Conservation (phyloP, 306 rosid genomes). For the Corylus avellana region DNA sequence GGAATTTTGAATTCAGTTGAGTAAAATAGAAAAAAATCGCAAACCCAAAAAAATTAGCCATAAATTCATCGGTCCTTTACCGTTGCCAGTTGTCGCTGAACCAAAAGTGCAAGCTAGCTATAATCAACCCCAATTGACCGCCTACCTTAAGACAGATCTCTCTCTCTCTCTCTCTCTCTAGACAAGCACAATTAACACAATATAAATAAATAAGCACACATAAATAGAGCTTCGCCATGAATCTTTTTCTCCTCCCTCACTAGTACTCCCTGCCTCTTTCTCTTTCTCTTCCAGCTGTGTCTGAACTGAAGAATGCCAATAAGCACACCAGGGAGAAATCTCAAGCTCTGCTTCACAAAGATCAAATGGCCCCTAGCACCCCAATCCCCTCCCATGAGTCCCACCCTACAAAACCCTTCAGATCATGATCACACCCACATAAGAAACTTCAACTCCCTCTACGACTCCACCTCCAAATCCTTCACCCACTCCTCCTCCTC, state of each 20-base stretch:
- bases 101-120: background rate
- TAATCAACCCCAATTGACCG: background rate
- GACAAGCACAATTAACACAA: background rate
- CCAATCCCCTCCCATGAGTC: constrained; percentile 32
- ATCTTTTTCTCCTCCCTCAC: background rate
- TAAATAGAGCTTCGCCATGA: background rate
- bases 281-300: background rate
- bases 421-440: constrained; percentile 33
- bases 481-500: constrained; percentile 17
- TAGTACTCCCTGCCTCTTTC: background rate
- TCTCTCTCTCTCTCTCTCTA: background rate
- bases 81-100: too few species aligned
- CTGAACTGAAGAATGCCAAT: constrained; percentile 47
- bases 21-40: too few species aligned
- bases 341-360: constrained; percentile 70
- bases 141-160: background rate
- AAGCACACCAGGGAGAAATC: constrained; percentile 42
- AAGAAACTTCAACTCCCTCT: constrained; percentile 85
- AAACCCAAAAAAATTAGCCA: too few species aligned
- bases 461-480: constrained; percentile 48
- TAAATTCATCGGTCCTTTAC: too few species aligned
- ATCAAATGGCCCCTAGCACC: constrained; percentile 39
- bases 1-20: too few species aligned
- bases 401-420: constrained; percentile 22
- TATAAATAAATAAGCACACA: background rate